Percentiles rank a stretch among this genome's conserved stretches.
phyloP scores from a whole-genome alignment of 1,284 basidiomycete genomes.

The Cryptococcus maquisensis region DNA sequence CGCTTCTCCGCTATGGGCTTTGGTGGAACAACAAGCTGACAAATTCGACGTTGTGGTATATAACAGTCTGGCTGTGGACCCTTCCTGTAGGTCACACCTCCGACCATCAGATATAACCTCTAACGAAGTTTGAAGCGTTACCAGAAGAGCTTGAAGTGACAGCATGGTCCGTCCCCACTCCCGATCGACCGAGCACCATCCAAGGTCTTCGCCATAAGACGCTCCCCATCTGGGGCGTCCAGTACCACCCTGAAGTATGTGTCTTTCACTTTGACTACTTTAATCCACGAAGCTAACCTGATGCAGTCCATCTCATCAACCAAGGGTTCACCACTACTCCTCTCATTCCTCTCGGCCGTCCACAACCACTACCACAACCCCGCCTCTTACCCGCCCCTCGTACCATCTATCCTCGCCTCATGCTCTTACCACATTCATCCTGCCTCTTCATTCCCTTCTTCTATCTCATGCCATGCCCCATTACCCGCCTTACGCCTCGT shows the following conservation, averaged over 20 bases:
- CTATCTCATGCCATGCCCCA: neutral
- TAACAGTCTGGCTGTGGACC: constrained; percentile 54
- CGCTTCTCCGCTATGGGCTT: constrained; percentile 24
- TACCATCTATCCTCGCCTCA: constrained; percentile 25
- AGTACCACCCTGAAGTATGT: constrained; percentile 84
- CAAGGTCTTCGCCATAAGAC: constrained; percentile 55
- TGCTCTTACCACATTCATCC: constrained; percentile 39
- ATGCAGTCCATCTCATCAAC: constrained; percentile 51
- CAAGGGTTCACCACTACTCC: constrained; percentile 41
- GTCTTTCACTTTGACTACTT: neutral
- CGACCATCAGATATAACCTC: neutral
- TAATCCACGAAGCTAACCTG: neutral
- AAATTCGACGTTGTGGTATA: constrained; percentile 75
- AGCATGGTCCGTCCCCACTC: constrained; percentile 46
- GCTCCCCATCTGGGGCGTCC: constrained; percentile 85
- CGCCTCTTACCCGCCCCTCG: constrained; percentile 31
- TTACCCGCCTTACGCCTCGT: neutral
- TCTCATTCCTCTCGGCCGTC: constrained; percentile 44
- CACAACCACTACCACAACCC: constrained; percentile 27
- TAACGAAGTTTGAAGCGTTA: constrained; percentile 31
- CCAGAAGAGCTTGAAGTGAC: constrained; percentile 51
- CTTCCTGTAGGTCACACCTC: constrained; percentile 23
- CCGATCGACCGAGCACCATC: constrained; percentile 36
- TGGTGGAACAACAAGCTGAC: constrained; percentile 13
- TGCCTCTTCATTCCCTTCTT: neutral